Base-by-base conservation (phyloP, 2,329 filamentous ascomycete species). In the Leptographium radiaticola region DNA sequence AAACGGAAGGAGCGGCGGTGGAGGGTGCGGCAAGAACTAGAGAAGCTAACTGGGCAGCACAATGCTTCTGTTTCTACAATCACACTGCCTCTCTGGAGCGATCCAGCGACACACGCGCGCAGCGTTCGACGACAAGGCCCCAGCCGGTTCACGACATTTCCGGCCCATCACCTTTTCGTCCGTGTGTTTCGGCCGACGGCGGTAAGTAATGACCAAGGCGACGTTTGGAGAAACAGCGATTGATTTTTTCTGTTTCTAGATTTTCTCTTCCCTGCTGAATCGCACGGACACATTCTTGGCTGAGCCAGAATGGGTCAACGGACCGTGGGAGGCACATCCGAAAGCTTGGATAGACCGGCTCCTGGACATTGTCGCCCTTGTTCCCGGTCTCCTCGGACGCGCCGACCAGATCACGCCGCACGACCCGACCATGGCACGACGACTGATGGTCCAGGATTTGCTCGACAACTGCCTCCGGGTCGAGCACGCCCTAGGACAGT, bases 141-240 rank as follows among this genome's bases (percentile, higher is more conserved):
- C 0, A 64, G 65, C 4, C 63, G 66, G 44, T 80, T 78, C 56
- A 67, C 67, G 40, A 64, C 64, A 0, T 81, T 81, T 52, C 78
- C 78, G 2, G 68, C 73, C 12, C 78, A 81, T 55, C 77, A 81
- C 60, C 80, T 77, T 61, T 81, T 80, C 54, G 71, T 72, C 30
- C 70, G 76, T 12, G 69, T 80, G 6, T 80, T 75, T 58, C 72
- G 78, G 30, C 75, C 73, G 15, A 71, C 67, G 49, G 74, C 73
- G 47, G 77, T 79, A 67, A 67, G 76, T 68, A 9, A 43, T 31
- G 15, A 34, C 25, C 25, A 25, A 25, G 25, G 25, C 25, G 25
- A 25, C 25, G 25, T 5, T 25, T 25, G 25, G 25, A 25, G 25
- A 25, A 25, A 31, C 46, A 30, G 40, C 13, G 10, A 30, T 18